Evolutionary conservation across 225 moss, liverwort and hornwort species (phyloP), one percentile per base, ranked within the genome.

Genomic region (Neckera pumila): DNA sequence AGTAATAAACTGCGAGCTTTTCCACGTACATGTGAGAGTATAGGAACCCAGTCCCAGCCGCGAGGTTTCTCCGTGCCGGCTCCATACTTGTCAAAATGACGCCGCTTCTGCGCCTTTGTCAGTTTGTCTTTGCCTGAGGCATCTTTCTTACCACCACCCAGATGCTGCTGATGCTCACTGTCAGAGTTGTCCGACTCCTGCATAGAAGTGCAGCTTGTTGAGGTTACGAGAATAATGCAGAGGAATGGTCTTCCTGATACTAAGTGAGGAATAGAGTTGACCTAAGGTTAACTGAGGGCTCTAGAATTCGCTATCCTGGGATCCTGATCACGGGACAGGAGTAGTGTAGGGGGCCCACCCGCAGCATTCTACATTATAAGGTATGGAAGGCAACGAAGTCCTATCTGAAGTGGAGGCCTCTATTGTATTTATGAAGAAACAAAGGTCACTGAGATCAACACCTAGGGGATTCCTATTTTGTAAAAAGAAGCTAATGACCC

Each of bases 1-100:
- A 65, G n/a, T 7, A 76, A 89, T 43, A 49, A 75, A 42, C 14
- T 57, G 63, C 65, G 62, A 80, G 77, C 28, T 36, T 27, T 54
- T 85, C 47, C 74, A 94, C 98, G 88, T 91, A 98, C 97, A 87
- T 98, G 98, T 66, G 94, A 95, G 63, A 98, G 95, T 28, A 98
- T 98, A 82, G 92, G 94, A 13, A 98, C 97, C 98, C 98, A 98
- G 89, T 98, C 95, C 98, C 98, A 98, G 88, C 98, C 98, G 22
- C 98, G 95, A 71, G 98, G 98, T 91, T 98, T 98, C 91, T 98
- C 98, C 43, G 94, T 73, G 70, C 92, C 93, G 23, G 98, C 98
- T 88, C 98, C 98, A 87, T 93, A 98, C 84, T 96, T 97, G 85
- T 98, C 98, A 90, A 95, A 98, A 81, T 97, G 96, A 59, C 98